Percentiles rank a stretch among this genome's conserved stretches.
Evolutionary conservation across 1,284 basidiomycete species (phyloP).

Genomic region (Chiua sp.): DNA sequence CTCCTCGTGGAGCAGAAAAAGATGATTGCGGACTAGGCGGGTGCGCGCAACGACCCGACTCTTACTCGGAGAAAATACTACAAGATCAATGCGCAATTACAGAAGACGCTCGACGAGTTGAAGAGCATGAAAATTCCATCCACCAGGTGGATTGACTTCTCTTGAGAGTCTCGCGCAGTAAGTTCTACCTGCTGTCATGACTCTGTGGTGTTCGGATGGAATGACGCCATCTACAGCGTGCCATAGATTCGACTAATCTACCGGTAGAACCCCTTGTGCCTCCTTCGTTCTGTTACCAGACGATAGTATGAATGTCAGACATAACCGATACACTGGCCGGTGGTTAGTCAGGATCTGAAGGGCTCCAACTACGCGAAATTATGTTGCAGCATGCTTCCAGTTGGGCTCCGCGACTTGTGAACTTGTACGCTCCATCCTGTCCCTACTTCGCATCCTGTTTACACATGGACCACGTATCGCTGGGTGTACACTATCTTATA

Average conservation of each 20-base stretch:
- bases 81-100: conserved; percentile 12
- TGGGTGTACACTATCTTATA: no score
- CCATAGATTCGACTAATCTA: neutral
- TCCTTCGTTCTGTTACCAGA: no score
- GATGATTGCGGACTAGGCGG: conserved; percentile 17
- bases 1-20: conserved; percentile 22
- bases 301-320: no score
- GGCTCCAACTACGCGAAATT: no score
- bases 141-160: conserved; percentile 12
- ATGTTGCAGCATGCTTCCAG: no score
- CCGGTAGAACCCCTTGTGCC: no score
- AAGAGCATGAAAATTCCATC: conserved; percentile 23
- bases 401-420: no score
- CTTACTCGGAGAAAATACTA: conserved; percentile 17
- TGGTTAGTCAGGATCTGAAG: no score
- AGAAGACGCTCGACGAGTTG: conserved; percentile 20
- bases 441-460: no score
- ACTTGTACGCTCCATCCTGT: no score
- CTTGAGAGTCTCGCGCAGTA: conserved; percentile 11
- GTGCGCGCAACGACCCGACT: conserved; percentile 5
- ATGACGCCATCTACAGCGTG: neutral
- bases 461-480: no score
- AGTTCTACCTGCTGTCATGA: neutral
- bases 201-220: neutral
- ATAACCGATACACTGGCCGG: no score